A percentile compares a stretch with the other conserved stretches of the same genome.
Evolutionary conservation across 202 grass and related monocot genomes (phyloP).

Genomic region (Digitaria exilis): DNA sequence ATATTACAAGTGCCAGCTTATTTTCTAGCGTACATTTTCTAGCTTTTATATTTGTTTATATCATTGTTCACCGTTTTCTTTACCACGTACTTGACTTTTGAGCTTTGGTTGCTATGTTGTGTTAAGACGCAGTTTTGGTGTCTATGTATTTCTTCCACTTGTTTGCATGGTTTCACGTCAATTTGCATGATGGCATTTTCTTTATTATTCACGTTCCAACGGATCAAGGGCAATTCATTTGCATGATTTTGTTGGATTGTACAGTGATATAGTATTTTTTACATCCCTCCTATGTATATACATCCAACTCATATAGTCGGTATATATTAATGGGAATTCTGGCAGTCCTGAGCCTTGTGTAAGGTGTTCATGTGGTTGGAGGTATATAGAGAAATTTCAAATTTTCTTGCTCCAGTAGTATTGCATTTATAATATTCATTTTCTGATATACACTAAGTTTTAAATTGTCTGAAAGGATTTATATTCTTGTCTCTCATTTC

Average conservation of each 20-base stretch:
- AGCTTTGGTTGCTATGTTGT: conserved; percentile 40
- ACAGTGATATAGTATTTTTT: conserved; percentile 22
- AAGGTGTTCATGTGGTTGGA: conserved; percentile 50
- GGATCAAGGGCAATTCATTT: conserved; percentile 2
- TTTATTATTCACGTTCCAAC: conserved; percentile 28
- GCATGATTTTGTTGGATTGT: conserved; percentile 7
- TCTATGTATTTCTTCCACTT: background rate
- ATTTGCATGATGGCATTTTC: conserved; percentile 35
- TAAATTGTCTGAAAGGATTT: conserved; percentile 32
- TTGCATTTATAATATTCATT: conserved; percentile 19
- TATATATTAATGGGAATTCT: conserved; percentile 48
- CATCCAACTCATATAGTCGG: conserved; percentile 37
- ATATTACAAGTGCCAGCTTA: conserved; percentile 30
- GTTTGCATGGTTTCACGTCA: background rate
- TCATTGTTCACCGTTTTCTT: conserved; percentile 12
- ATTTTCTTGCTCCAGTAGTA: conserved; percentile 36
- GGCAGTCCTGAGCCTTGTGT: conserved; percentile 56
- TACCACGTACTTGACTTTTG: conserved; percentile 9
- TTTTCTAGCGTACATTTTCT: conserved; percentile 33
- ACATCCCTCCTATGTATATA: conserved; percentile 16
- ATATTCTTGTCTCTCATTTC: conserved; percentile 31
- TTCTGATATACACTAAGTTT: background rate
- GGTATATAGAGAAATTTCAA: conserved; percentile 55
- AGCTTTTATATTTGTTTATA: conserved; percentile 33
- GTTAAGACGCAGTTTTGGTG: background rate